These are phyloP conservation scores for Vigna angularis DNA, from an alignment of 306 rosid genomes.

Conservation along the genomic window DNA sequence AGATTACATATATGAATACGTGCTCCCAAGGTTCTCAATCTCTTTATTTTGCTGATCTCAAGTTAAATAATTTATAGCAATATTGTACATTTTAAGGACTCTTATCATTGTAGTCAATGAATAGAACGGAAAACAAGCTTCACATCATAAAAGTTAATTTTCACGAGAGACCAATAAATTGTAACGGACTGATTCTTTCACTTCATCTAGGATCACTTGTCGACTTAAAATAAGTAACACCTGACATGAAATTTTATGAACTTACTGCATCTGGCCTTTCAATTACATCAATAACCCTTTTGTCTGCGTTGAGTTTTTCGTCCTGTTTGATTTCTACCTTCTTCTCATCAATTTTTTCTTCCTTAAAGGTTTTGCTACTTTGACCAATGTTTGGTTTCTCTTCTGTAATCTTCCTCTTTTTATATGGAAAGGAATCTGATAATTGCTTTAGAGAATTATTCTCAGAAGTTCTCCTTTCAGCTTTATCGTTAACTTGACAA, in stretches of 20 bases:
- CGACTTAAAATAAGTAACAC: background rate
- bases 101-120: constrained; percentile 10
- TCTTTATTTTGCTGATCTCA: background rate
- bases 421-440: constrained; percentile 35
- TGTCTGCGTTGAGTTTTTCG: constrained; percentile 5
- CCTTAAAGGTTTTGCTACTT: constrained; percentile 13
- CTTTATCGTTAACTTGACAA: constrained; percentile 40
- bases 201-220: background rate
- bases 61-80: constrained; percentile 25
- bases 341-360: constrained; percentile 36
- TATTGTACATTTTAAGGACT: constrained; percentile 4
- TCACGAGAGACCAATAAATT: background rate
- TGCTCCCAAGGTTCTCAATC: background rate
- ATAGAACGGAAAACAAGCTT: background rate
- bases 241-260: constrained; percentile 11
- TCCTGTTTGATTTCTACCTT: constrained; percentile 10
- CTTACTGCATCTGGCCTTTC: constrained; percentile 59
- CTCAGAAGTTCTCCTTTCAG: constrained; percentile 37
- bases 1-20: constrained; percentile 13
- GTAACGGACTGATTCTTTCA: background rate
- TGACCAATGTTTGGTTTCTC: constrained; percentile 15
- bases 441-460: constrained; percentile 37
- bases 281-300: constrained; percentile 42
- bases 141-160: background rate
- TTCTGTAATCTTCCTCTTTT: constrained; percentile 50